Percentiles rank a stretch among this genome's conserved stretches.
phyloP scores from a whole-genome alignment of 2,329 filamentous ascomycete species.

The Clonostachys chloroleuca region DNA sequence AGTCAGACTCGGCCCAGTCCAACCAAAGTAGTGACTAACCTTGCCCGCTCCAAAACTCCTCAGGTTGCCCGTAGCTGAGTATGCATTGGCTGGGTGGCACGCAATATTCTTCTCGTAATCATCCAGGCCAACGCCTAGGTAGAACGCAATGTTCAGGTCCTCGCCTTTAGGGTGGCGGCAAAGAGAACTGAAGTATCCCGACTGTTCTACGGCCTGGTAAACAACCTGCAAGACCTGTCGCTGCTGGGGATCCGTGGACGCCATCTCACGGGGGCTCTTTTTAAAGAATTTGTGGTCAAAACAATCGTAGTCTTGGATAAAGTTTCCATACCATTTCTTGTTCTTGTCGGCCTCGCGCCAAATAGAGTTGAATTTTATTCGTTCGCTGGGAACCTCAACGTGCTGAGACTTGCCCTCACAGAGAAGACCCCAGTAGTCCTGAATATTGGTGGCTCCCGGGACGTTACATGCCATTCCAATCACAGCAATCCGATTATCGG shows the following conservation, averaged over 20 bases:
- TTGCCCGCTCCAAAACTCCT: slow-evolving; percentile 6
- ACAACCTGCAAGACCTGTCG: slow-evolving; percentile 58
- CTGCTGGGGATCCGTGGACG: slow-evolving; percentile 57
- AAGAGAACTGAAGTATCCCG: slow-evolving; percentile 25
- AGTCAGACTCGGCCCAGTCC: slow-evolving; percentile 23
- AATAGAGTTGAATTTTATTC: slow-evolving; percentile 11
- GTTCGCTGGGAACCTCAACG: slow-evolving; percentile 48
- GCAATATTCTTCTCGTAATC: slow-evolving; percentile 1
- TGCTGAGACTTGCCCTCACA: slow-evolving; percentile 60
- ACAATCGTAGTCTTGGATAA: slow-evolving; percentile 58
- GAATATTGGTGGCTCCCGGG: slow-evolving; percentile 47
- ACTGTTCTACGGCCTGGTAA: slow-evolving; percentile 63
- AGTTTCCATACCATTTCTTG: slow-evolving; percentile 49
- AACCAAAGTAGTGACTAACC: slow-evolving; percentile 28
- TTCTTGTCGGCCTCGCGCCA: slow-evolving; percentile 61
- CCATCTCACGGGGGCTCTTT: slow-evolving; percentile 65
- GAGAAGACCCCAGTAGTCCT: slow-evolving; percentile 60
- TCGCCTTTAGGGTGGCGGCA: slow-evolving; percentile 11
- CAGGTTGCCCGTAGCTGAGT: slow-evolving; percentile 20
- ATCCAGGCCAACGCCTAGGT: slow-evolving; percentile 1
- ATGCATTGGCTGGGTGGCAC: slow-evolving; percentile 4
- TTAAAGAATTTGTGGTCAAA: slow-evolving; percentile 69
- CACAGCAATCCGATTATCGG: slow-evolving; percentile 41
- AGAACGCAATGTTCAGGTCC: not conserved
- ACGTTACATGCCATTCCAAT: slow-evolving; percentile 61